Base-by-base conservation (phyloP, 1,139 yeast species). In the Pichia terricola region DNA sequence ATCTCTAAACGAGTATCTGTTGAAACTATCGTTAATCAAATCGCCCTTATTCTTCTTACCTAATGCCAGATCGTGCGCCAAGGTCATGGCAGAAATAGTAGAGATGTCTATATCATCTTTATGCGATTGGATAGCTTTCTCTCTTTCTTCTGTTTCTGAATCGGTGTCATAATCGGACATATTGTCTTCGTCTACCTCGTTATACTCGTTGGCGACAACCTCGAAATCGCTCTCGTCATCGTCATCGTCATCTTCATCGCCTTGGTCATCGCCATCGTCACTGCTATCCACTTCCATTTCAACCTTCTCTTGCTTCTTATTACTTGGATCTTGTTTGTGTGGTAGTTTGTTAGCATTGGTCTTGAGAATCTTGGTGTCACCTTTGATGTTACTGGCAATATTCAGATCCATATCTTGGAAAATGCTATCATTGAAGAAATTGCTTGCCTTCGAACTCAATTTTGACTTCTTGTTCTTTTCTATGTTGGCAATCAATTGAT, bases 81-180 rank as follows among this genome's bases (percentile, higher is more conserved):
- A 70, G 0, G 98, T 91, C 98, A 94, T 94, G 5, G 96, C 96
- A 63, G 88, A 95, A 1, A 85, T 95, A 2, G 96, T 88, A 27
- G 94, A 94, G 50, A 89, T 70, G 50, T 87, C 95, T 39, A 87
- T 77, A 49, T 76, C 81, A 50, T 75, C 72, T 49, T 75, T 68
- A 55, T 81, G 83, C 22, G 68, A 63, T 50, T 67, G 69, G 25
- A 68, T 68, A 35, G 64, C 64, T 45, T 69, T 64, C 38, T 63
- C 63, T 16, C 56, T 63, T 36, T 68, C 73, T 42, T 72, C 75
- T 39, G 70, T 74, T 9, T 69, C 68, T 35, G 73, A 76, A 35
- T 70, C 73, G 35, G 75, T 76, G 42, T 70, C 75, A 46, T 65
- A 71, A 46, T 68, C 73, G 8, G 70, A 65, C 11, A 61, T 70